These are phyloP conservation scores for Musa balbisiana DNA, from an alignment of 202 grass and related monocot species.

Conservation along the genomic window DNA sequence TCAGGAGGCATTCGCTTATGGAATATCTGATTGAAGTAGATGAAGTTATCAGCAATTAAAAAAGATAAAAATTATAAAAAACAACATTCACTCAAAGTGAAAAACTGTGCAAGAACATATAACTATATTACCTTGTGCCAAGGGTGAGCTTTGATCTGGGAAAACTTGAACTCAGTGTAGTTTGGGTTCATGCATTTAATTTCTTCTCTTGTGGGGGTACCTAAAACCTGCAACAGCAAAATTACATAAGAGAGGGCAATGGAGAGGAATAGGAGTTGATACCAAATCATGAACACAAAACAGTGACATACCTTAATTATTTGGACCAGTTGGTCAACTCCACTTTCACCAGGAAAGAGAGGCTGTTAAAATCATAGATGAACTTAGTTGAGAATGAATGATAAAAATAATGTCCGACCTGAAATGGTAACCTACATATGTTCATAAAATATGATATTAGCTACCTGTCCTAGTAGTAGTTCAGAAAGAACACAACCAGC, in stretches of 20 bases:
- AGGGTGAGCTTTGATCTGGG: conserved; percentile 68
- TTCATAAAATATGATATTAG: background rate
- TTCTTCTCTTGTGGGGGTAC: conserved; percentile 78
- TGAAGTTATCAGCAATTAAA: conserved; percentile 11
- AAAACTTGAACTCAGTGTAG: conserved; percentile 71
- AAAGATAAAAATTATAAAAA: background rate
- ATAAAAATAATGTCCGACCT: background rate
- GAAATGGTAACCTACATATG: background rate
- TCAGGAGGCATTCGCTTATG: conserved; percentile 80
- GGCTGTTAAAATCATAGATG: conserved; percentile 3
- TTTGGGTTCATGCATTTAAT: conserved; percentile 85
- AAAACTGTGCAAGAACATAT: background rate
- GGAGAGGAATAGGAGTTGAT: background rate
- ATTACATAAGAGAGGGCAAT: conserved; percentile 3
- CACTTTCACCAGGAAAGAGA: conserved; percentile 67
- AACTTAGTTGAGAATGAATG: background rate
- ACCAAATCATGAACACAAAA: background rate
- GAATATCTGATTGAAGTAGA: conserved; percentile 48
- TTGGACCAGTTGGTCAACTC: conserved; percentile 71
- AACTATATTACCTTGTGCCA: conserved; percentile 58
- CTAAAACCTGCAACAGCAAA: conserved; percentile 49
- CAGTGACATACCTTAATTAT: conserved; percentile 51
- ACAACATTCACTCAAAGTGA: background rate
- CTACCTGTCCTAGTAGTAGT: background rate
- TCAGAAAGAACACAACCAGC: background rate